Conservation (phyloP, 2,329 filamentous ascomycete genomes). For the Trichoderma atrobrunneum region DNA sequence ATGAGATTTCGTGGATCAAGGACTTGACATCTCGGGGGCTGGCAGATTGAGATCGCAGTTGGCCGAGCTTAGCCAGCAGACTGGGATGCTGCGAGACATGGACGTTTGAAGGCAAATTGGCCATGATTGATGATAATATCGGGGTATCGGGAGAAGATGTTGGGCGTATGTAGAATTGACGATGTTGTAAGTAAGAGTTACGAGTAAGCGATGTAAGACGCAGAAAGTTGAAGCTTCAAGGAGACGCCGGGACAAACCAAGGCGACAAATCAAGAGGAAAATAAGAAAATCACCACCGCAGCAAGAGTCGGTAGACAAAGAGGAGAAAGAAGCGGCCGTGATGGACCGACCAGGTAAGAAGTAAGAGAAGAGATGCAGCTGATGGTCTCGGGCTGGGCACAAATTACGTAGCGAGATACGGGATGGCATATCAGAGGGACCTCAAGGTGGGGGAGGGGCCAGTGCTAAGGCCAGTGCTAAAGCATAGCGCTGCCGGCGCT, state of each 20-base stretch:
- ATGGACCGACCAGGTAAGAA: background rate
- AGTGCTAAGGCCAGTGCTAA: background rate
- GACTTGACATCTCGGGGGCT: conserved; percentile 73
- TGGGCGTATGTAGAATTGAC: background rate
- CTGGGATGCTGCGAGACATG: conserved; percentile 86
- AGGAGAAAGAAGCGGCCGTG: background rate
- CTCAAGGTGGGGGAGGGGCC: conserved; percentile 11
- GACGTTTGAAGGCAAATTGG: conserved; percentile 55
- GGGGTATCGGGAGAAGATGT: background rate
- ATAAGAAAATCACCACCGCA: background rate
- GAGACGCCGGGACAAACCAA: background rate
- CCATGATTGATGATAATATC: conserved; percentile 28
- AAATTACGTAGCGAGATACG: conserved; percentile 9
- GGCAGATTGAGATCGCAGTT: conserved; percentile 72
- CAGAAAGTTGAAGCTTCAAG: background rate
- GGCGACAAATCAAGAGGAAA: background rate
- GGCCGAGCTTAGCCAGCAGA: conserved; percentile 81
- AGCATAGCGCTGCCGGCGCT: background rate
- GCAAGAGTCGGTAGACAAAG: background rate
- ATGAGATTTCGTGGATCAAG: conserved; percentile 80
- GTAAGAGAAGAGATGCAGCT: background rate
- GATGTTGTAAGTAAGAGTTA: background rate
- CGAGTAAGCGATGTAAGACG: background rate
- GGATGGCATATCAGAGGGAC: background rate
- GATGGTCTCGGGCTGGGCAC: conserved; percentile 9